Conservation (phyloP, 768 basidiomycete genomes). For the Trametes gibbosa region DNA sequence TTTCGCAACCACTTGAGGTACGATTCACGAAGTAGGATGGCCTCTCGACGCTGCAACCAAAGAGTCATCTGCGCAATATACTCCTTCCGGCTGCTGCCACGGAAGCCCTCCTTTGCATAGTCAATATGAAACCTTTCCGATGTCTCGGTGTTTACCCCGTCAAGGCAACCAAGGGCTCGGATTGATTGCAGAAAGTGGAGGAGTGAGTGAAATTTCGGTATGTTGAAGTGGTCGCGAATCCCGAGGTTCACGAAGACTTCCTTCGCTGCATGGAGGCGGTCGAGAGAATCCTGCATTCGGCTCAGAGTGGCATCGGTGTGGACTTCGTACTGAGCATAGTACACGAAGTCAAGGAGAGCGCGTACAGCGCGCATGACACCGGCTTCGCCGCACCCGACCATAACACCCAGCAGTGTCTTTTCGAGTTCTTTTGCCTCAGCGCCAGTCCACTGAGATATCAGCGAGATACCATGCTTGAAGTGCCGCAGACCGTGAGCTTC, state of each 20-base stretch:
- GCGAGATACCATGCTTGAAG: slow-evolving; percentile 16
- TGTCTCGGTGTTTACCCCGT: slow-evolving; percentile 30
- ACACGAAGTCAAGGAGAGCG: slow-evolving; percentile 27
- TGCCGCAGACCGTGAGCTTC: slow-evolving; percentile 11
- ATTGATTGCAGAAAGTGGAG: slow-evolving; percentile 35
- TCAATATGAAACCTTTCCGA: slow-evolving; percentile 25
- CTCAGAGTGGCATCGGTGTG: slow-evolving; percentile 14
- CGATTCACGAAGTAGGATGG: neutral
- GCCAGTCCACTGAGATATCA: slow-evolving; percentile 22
- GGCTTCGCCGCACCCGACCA: slow-evolving; percentile 9
- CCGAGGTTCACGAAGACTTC: slow-evolving; percentile 34
- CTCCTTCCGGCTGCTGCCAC: slow-evolving; percentile 19
- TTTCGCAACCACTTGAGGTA: neutral
- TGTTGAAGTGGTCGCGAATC: slow-evolving; percentile 36
- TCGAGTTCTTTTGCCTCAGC: slow-evolving; percentile 23
- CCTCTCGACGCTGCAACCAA: slow-evolving; percentile 12
- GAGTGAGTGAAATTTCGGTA: slow-evolving; percentile 42
- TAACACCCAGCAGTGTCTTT: slow-evolving; percentile 20
- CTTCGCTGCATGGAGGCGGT: slow-evolving; percentile 38
- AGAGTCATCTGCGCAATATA: slow-evolving; percentile 22
- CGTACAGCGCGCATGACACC: slow-evolving; percentile 8
- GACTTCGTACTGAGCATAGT: slow-evolving; percentile 21
- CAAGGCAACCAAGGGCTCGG: slow-evolving; percentile 32
- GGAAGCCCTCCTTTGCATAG: slow-evolving; percentile 20
- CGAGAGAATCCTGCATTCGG: slow-evolving; percentile 21